A percentile compares a stretch with the other conserved stretches of the same genome.
These are phyloP conservation scores for Schwanniomyces pseudopolymorphus DNA, from an alignment of 805 yeast species.

Conservation along the genomic window DNA sequence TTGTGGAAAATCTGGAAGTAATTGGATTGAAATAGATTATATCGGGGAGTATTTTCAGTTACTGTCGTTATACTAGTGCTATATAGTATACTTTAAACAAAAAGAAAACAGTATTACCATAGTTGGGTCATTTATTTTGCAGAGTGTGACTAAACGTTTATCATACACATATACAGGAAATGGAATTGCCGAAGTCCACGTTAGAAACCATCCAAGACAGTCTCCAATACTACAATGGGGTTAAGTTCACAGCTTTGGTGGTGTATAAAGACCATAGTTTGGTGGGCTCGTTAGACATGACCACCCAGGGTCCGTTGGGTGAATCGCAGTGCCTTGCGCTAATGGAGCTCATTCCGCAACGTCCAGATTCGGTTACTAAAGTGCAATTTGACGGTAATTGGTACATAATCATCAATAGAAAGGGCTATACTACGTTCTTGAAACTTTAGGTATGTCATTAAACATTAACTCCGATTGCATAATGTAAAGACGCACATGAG, in stretches of 20 bases:
- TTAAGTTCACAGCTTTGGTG: constrained; percentile 1
- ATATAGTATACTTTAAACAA: not conserved
- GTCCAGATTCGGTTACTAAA: not conserved
- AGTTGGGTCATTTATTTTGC: constrained; percentile 1
- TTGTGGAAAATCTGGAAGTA: not conserved
- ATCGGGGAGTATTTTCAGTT: not conserved
- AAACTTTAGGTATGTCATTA: not conserved
- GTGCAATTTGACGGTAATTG: not conserved
- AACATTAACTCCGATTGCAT: no score
- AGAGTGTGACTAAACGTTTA: constrained; percentile 1
- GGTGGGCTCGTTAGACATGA: constrained; percentile 4
- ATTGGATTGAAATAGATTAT: not conserved
- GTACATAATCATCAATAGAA: constrained; percentile 1
- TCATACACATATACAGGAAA: constrained; percentile 1
- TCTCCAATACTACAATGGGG: constrained; percentile 1
- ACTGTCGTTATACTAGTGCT: not conserved
- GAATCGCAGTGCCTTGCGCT: not conserved
- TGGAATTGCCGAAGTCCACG: constrained; percentile 5
- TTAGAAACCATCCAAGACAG: constrained; percentile 5
- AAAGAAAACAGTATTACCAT: not conserved
- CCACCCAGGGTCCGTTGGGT: not conserved
- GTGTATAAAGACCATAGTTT: constrained; percentile 1
- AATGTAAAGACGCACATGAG: no score
- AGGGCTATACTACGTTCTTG: constrained; percentile 3
- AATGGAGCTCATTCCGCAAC: not conserved